Conservation (phyloP, 2,329 filamentous ascomycete species). For the Fusarium sublunatum region DNA sequence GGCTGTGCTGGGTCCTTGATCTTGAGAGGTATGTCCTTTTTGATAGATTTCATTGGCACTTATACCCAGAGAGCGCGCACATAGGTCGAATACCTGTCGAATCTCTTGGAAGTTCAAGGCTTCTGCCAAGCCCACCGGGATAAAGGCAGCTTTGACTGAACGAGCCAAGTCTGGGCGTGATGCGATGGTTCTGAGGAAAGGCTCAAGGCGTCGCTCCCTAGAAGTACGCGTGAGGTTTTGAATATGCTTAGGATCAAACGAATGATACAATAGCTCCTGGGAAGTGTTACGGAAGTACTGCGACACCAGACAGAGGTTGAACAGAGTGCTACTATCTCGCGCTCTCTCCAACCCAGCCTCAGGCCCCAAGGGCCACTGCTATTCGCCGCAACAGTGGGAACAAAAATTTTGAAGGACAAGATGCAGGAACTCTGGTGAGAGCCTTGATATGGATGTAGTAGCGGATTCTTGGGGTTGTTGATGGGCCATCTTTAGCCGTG, state of each 20-base stretch:
- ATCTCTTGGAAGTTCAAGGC: background rate
- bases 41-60: background rate
- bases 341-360: background rate
- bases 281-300: background rate
- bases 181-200: conserved; percentile 12
- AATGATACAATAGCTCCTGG: conserved; percentile 12
- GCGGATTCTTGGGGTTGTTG: no score
- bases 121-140: background rate
- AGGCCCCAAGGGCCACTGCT: background rate
- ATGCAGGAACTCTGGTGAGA: no score
- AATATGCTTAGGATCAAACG: background rate
- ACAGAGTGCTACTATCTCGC: background rate
- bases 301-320: conserved; percentile 9
- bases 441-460: no score
- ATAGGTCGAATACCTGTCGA: background rate
- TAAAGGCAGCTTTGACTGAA: background rate
- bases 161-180: conserved; percentile 10
- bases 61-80: background rate
- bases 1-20: background rate
- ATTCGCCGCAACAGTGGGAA: conserved; percentile 12
- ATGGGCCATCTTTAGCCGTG: no score
- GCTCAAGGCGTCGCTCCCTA: conserved; percentile 1
- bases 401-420: no score
- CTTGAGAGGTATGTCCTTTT: background rate
- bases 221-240: background rate